These are phyloP conservation scores for Tulasnella sp. DNA, from an alignment of 768 basidiomycete genomes.

Conservation along the genomic window DNA sequence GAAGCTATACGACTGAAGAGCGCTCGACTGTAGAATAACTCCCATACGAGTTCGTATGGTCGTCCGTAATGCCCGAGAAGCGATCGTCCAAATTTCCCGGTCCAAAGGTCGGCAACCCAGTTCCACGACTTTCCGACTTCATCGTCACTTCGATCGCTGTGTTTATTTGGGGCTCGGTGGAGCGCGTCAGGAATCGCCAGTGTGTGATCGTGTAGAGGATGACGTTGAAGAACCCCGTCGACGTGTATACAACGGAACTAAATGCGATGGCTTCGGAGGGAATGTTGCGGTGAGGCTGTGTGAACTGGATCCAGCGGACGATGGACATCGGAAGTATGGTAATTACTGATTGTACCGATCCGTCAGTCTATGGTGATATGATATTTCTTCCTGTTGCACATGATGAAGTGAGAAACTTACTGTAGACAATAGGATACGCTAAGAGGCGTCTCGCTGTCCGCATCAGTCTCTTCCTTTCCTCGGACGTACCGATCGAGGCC, in stretches of 20 bases:
- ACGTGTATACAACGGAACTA: no score
- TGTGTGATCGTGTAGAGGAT: slow-evolving; percentile 32
- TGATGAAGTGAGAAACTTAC: neutral
- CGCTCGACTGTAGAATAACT: neutral
- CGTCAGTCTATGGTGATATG: no score
- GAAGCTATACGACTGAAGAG: neutral
- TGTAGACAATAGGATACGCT: neutral
- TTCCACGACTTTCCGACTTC: neutral
- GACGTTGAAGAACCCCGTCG: slow-evolving; percentile 39
- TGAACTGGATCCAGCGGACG: slow-evolving; percentile 34
- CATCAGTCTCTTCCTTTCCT: neutral
- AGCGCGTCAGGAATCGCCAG: slow-evolving; percentile 21
- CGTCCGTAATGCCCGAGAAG: neutral
- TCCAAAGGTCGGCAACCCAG: neutral
- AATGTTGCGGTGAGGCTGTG: slow-evolving; percentile 17
- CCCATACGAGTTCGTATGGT: neutral
- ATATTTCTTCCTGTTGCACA: neutral
- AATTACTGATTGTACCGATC: no score
- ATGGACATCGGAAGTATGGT: slow-evolving; percentile 33
- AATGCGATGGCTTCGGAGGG: no score
- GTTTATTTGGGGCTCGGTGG: neutral
- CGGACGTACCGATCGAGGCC: neutral
- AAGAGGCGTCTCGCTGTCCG: neutral
- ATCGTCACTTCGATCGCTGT: neutral
- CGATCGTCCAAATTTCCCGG: neutral